Evolutionary conservation across 1,284 basidiomycete species (phyloP).

Genomic region (Thelephora terrestris): DNA sequence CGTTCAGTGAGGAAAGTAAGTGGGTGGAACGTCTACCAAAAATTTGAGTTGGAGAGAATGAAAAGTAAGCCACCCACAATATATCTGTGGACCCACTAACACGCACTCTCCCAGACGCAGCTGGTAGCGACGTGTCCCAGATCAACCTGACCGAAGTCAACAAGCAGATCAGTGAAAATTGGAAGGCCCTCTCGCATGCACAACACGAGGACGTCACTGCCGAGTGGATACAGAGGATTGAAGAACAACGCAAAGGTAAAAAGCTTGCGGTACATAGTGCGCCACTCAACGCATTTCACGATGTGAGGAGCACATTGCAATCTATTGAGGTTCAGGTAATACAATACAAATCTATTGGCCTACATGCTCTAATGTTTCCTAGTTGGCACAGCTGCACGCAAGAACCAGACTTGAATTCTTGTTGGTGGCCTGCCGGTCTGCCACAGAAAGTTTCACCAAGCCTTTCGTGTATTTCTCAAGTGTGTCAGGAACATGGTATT

Average conservation of each 20-base stretch:
- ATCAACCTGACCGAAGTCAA: too few relatives aligned
- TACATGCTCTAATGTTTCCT: too few relatives aligned
- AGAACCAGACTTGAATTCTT: constrained; percentile 12
- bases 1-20: constrained; percentile 5
- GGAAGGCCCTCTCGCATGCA: too few relatives aligned
- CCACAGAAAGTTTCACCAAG: constrained; percentile 3
- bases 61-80: background rate
- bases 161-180: too few relatives aligned
- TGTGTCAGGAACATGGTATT: too few relatives aligned
- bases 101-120: too few relatives aligned
- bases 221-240: too few relatives aligned
- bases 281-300: constrained; percentile 6
- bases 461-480: constrained; percentile 8
- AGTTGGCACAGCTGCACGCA: constrained; percentile 10
- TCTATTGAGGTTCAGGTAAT: constrained; percentile 5
- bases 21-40: constrained; percentile 9
- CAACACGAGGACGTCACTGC: too few relatives aligned
- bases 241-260: background rate
- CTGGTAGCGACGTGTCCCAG: too few relatives aligned
- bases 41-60: constrained; percentile 2
- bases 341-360: too few relatives aligned
- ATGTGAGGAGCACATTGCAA: constrained; percentile 2
- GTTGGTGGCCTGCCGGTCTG: constrained; percentile 4
- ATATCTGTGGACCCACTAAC: too few relatives aligned
- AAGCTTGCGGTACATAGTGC: constrained; percentile 3